Conservation (phyloP, 495 filamentous ascomycete genomes). For the Opeltia flavorubescens region DNA sequence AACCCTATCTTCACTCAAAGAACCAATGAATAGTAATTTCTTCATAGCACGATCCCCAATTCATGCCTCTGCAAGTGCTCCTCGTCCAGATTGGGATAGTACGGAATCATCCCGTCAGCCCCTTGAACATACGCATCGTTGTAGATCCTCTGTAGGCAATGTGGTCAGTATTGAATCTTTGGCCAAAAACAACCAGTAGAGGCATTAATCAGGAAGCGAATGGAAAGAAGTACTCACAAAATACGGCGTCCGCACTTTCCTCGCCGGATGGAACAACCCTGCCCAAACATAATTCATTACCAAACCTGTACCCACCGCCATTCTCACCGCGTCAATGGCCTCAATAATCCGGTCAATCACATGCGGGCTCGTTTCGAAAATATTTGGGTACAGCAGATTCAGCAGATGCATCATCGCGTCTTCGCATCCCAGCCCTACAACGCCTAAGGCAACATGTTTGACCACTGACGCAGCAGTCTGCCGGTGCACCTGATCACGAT, state of each 20-base stretch:
- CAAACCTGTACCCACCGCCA: slow-evolving; percentile 80
- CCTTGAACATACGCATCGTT: slow-evolving; percentile 5
- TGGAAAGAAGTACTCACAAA: slow-evolving; percentile 35
- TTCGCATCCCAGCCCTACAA: slow-evolving; percentile 94
- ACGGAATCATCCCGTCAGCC: slow-evolving; percentile 90
- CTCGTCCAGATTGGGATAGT: slow-evolving; percentile 74
- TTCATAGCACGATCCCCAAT: slow-evolving; percentile 68
- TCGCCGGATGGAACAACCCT: slow-evolving; percentile 88
- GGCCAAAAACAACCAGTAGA: too few species aligned
- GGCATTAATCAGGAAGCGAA: too few species aligned
- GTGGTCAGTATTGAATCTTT: not conserved
- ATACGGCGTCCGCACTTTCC: slow-evolving; percentile 85
- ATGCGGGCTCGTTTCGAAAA: slow-evolving; percentile 97
- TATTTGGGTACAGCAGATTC: slow-evolving; percentile 88
- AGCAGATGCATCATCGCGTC: slow-evolving; percentile 97
- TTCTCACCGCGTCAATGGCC: slow-evolving; percentile 89
- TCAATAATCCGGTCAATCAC: slow-evolving; percentile 97
- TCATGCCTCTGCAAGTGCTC: slow-evolving; percentile 63
- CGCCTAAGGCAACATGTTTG: slow-evolving; percentile 92
- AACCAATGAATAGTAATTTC: not conserved
- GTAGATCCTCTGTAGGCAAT: not conserved
- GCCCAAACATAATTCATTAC: slow-evolving; percentile 98
- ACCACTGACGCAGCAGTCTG: slow-evolving; percentile 94
- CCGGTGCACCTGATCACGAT: slow-evolving; percentile 95
- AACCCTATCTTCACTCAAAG: slow-evolving; percentile 1